Base-by-base conservation (phyloP, 768 basidiomycete species). In the Boletus subparvulus region DNA sequence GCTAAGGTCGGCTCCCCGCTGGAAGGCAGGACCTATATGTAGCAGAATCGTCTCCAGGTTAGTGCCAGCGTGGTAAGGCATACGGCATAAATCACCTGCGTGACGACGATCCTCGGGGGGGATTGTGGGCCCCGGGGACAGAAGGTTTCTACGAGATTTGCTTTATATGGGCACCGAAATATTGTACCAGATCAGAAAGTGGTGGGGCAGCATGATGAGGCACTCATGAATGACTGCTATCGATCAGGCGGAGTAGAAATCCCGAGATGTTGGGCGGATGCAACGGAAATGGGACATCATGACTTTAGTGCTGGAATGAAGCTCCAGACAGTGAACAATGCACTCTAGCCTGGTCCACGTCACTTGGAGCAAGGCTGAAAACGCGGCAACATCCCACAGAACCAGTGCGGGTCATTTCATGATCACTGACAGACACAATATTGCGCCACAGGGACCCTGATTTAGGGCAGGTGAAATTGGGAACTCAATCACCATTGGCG, bases 1-100 rank as follows among this genome's bases (percentile, higher is more conserved):
- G 78, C 75, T 75, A 71, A 75, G 77, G 75, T 74, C 74, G 78
- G 76, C 75, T 75, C 68, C 64, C 67, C 70, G 73, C 70, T 75
- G 75, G 69, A 59, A 78, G 77, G 75, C 33, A 71, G 61, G 67
- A 62, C 67, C 71, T 73, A 54, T 40, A 52, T 35, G 37, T 45
- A 47, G 56, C 17, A 33, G 45, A 37, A 39, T 55, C 43, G 52
- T 32, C 55, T 37, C 51, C 50, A 45, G 50, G 57, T 65, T 46
- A 65, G 51, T 32, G 33, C 33, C 12, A 30, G 50, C 40, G 41
- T 57, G 45, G 55, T 46, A 47, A 53, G 37, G 50, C 30, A 55
- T 67, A 62, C 55, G 63, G 60, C 68, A 70, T 66, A 50, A 33
- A 61, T 59, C 49, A 73, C 71, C 72, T 73, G 65, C 47, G 62